phyloP scores from a whole-genome alignment of 2,329 filamentous ascomycete genomes.

The Lomentospora prolificans region DNA sequence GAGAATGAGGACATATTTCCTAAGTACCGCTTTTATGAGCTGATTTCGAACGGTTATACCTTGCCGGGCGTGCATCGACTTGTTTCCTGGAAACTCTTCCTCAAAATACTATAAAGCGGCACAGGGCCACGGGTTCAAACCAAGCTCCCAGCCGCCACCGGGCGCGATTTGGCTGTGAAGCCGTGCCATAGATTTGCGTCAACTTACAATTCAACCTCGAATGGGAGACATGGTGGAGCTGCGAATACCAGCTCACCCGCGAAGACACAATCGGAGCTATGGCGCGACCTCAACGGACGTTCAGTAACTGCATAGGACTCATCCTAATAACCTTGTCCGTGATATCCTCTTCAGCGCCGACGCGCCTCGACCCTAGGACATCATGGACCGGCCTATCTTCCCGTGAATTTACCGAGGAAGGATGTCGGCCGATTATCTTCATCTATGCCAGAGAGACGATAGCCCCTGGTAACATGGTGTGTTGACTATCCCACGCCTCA shows the following conservation, averaged over 20 bases:
- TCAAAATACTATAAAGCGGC: background rate
- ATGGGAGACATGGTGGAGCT: no score
- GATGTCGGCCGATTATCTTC: conserved; percentile 9
- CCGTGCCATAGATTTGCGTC: no score
- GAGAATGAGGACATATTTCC: background rate
- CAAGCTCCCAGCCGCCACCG: no score
- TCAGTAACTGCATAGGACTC: background rate
- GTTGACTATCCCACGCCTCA: background rate
- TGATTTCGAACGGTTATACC: background rate
- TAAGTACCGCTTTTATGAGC: background rate
- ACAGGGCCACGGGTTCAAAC: no score
- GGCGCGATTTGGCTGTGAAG: no score
- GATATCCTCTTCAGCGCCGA: background rate
- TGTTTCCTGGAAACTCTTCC: background rate
- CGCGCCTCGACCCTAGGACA: background rate
- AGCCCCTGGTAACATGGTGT: conserved; percentile 8
- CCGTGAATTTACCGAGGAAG: conserved; percentile 1
- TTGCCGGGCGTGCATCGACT: background rate
- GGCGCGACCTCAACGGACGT: background rate
- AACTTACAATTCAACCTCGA: no score
- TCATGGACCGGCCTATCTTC: conserved; percentile 5
- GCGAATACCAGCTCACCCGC: no score
- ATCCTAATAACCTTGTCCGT: background rate
- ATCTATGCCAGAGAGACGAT: conserved; percentile 9
- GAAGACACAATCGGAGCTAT: background rate